Evolutionary conservation across 306 rosid species (phyloP), one percentile per base, ranked within the genome.

Genomic region (Quercus bicolor): DNA sequence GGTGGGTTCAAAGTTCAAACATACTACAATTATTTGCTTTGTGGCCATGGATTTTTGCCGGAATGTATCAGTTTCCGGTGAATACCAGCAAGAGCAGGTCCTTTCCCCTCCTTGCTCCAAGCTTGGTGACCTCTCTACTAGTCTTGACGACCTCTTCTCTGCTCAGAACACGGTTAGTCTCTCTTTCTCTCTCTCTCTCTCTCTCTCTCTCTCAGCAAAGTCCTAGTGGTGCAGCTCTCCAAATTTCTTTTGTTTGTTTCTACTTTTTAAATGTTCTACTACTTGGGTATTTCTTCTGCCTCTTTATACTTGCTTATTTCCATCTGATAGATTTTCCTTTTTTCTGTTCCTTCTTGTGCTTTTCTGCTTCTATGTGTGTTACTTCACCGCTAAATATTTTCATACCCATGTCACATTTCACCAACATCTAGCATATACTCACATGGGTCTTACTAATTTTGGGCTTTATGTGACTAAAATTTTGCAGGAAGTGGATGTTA

Each of bases 401-500:
- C 23, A 59, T 1, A 14, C 34, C 40, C n/a, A n/a, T 34, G 20
- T 56, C 28, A 7, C 29, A 55, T 57, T 56, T 74, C 64, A 55
- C 33, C 53, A 29, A 18, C 37, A 21, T 45, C 5, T 24, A 40
- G 37, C 56, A 75, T 8, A 4, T 18, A 4, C 60, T 72, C 45
- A 26, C 16, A 21, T 20, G 76, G 59, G 64, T 79, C 16, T 24
- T 64, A 24, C 76, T 80, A 21, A 87, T 77, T 37, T 51, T 73
- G 71, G 40, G 48, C 11, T 6, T 2, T 54, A 71, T 62, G 64
- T 45, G 56, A 11, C 64, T 76, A 23, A 61, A 29, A 19, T 45
- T 73, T 19, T 68, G 66, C 78, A 91, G 94, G 91, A 91, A 85
- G 85, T 85, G 48, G 92, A 91, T 86, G 86, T 85, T 68, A 90